phyloP scores from a whole-genome alignment of 768 basidiomycete genomes.

The Naematelia aurantialba region DNA sequence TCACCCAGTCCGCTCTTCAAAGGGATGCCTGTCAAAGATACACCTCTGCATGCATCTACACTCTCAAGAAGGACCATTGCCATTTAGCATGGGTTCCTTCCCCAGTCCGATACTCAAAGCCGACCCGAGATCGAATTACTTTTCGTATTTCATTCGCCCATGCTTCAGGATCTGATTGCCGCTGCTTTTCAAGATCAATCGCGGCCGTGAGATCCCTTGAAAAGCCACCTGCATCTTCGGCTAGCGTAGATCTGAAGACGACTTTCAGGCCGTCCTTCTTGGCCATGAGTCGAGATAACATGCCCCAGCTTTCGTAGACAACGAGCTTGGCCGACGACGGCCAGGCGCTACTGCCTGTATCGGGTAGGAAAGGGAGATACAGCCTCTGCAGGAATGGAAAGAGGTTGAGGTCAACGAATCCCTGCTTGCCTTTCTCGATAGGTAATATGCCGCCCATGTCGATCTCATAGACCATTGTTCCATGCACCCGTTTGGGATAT shows the following conservation, averaged over 20 bases:
- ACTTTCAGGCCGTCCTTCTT: background rate
- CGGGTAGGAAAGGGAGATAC: background rate
- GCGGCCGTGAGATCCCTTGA: background rate
- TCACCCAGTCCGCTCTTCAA: background rate
- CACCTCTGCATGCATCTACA: background rate
- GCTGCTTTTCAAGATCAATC: background rate
- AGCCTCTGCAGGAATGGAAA: background rate
- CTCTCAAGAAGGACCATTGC: background rate
- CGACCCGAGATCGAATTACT: background rate
- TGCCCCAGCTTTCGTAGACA: background rate
- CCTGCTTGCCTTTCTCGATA: background rate
- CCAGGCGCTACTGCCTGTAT: background rate
- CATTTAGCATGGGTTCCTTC: background rate
- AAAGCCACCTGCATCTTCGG: background rate
- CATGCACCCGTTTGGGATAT: background rate
- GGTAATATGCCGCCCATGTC: background rate
- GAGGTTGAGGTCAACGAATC: background rate
- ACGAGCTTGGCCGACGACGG: background rate
- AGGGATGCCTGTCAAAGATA: background rate
- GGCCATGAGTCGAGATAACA: background rate
- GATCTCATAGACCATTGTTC: background rate
- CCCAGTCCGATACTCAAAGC: background rate
- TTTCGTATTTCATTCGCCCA: background rate
- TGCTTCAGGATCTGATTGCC: background rate
- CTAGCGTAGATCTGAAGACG: background rate